Conservation (phyloP, 2,329 filamentous ascomycete species). For the Ascochyta lentis region DNA sequence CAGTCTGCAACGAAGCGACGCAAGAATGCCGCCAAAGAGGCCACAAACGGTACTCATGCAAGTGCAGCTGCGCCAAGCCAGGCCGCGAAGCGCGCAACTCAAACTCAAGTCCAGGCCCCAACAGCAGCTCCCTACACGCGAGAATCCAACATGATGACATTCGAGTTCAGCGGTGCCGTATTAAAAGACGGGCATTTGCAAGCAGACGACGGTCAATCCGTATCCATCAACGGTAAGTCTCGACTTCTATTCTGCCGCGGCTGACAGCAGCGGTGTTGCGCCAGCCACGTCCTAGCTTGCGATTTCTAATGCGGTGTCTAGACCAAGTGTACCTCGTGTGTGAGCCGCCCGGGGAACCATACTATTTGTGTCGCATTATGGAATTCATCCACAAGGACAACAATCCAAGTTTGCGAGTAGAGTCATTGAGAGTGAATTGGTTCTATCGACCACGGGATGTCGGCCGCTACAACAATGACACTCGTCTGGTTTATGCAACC, state of each 20-base stretch:
- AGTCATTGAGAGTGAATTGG: conserved; percentile 94
- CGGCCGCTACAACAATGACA: conserved; percentile 88
- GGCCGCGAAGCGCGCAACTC: conserved; percentile 39
- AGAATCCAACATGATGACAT: conserved; percentile 88
- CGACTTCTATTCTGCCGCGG: conserved; percentile 29
- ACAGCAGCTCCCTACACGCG: conserved; percentile 53
- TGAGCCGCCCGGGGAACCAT: conserved; percentile 96
- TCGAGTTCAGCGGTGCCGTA: conserved; percentile 72
- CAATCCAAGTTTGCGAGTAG: conserved; percentile 73
- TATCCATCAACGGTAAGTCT: conserved; percentile 80
- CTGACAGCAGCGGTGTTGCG: conserved; percentile 34
- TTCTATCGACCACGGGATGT: conserved; percentile 97
- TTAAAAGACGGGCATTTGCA: conserved; percentile 79
- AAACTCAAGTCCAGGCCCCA: conserved; percentile 49
- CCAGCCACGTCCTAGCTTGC: conserved; percentile 37
- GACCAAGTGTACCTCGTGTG: conserved; percentile 95
- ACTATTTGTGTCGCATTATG: conserved; percentile 98
- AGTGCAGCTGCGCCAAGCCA: conserved; percentile 51
- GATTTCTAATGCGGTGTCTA: conserved; percentile 53
- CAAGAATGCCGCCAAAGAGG: conserved; percentile 68
- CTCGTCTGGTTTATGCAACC: conserved; percentile 88
- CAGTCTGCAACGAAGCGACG: conserved; percentile 71
- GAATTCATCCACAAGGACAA: conserved; percentile 86
- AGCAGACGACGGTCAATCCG: conserved; percentile 87
- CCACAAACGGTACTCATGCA: conserved; percentile 45